Conservation (phyloP, 2,329 filamentous ascomycete genomes). For the Ramularia collo-cygni region DNA sequence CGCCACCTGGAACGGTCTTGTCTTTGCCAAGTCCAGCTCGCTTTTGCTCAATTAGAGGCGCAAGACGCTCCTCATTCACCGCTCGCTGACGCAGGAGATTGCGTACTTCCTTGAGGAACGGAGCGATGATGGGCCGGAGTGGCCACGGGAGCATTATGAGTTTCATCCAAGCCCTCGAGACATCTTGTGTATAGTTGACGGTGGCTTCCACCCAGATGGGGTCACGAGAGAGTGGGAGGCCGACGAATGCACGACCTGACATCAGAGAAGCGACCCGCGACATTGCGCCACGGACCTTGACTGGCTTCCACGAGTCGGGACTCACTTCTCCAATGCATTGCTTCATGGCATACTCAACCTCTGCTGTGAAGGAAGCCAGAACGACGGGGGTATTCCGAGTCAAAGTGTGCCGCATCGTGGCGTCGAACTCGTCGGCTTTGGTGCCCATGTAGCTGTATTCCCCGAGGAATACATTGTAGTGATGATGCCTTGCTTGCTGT, state of each 20-base stretch:
- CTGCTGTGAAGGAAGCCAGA: not conserved
- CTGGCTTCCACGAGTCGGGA: constrained; percentile 5
- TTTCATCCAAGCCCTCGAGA: not conserved
- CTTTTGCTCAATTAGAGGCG: not conserved
- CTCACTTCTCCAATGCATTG: not conserved
- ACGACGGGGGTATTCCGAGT: not conserved
- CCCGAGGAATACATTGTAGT: not conserved
- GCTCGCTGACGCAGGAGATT: constrained; percentile 7
- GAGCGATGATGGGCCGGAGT: not conserved
- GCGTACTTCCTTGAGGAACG: constrained; percentile 6
- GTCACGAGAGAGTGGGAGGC: constrained; percentile 7
- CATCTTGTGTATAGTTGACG: constrained; percentile 10
- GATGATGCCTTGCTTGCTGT: not conserved
- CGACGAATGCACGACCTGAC: constrained; percentile 12
- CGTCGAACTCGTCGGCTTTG: constrained; percentile 1
- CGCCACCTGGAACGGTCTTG: not conserved
- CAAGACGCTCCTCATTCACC: constrained; percentile 8
- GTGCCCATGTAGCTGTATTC: constrained; percentile 1
- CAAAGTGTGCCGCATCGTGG: not conserved
- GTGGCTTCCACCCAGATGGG: constrained; percentile 10
- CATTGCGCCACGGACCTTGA: constrained; percentile 10
- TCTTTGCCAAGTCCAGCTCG: constrained; percentile 2
- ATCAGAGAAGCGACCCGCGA: constrained; percentile 10
- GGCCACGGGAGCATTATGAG: not conserved
- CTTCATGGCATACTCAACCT: not conserved